Evolutionary conservation across 75 land plant species (phyloP), one percentile per base, ranked within the genome.

Genomic region (Sequoia sempervirens): DNA sequence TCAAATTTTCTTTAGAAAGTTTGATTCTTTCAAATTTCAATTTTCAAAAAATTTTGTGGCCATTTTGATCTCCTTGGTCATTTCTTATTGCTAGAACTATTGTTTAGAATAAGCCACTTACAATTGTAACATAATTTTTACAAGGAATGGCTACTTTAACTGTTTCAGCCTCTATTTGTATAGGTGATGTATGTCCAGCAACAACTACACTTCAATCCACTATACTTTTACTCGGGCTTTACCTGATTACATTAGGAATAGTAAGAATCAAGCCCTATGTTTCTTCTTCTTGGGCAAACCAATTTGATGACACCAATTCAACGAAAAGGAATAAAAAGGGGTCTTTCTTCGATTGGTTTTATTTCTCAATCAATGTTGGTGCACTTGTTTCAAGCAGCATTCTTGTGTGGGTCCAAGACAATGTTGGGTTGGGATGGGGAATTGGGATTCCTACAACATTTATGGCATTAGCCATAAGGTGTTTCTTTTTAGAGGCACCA

Each of bases 91-190:
- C 6, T 37, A 0, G 40, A 8, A 0, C 3, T 4, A 50, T 26
- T 20, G 4, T 26, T 46, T 46, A n/a, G 52, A n/a, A 80, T n/a
- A 46, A 11, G 17, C 5, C 26, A 26, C 38, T 80, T 56, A 45
- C 38, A 80, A 47, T 80, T 13, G 13, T 13, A 7, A 15, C 53
- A 12, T n/a, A 26, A 45, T 50, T 34, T 88, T 81, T 82, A 2
- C 90, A 96, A 97, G 99, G 97, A 37, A 90, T 96, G 92, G 79
- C 89, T 12, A 83, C 94, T 64, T 84, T 96, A 78, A 95, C 99
- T 43, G 20, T 95, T 73, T 81, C 95, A 56, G 90, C 97, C 52
- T 86, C 97, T 7, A 82, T 93, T 17, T 46, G 68, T 5, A 43
- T 72, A 36, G 90, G 85, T 14, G 80, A 40, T 46, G 89, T 88